These are phyloP conservation scores for Capniomyces stellatus DNA, from an alignment of 371 early-diverging fungal genomes.

Conservation along the genomic window DNA sequence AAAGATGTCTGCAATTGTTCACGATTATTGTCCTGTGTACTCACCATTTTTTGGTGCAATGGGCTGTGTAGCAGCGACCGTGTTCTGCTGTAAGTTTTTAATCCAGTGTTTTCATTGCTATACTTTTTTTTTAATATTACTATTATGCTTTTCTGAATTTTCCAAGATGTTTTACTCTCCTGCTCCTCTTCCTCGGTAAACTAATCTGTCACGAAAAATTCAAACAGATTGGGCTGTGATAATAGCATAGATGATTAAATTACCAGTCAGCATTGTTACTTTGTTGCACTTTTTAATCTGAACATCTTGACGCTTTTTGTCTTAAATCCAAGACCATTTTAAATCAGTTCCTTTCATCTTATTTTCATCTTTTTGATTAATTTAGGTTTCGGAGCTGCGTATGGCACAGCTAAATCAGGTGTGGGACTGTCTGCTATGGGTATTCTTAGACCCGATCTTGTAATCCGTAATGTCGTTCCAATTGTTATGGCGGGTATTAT, in stretches of 20 bases:
- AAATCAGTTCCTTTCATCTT: neutral
- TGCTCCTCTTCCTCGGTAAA: neutral
- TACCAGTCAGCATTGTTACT: too few species aligned
- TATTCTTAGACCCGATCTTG: constrained; percentile 69
- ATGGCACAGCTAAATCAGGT: constrained; percentile 83
- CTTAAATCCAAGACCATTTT: neutral
- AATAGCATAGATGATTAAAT: too few species aligned
- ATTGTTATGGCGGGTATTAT: constrained; percentile 92
- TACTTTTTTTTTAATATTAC: neutral
- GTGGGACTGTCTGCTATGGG: constrained; percentile 78
- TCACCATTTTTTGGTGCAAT: constrained; percentile 94
- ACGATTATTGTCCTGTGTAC: constrained; percentile 71
- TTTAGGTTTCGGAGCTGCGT: constrained; percentile 76
- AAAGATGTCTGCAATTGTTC: constrained; percentile 19
- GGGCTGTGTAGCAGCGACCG: constrained; percentile 88
- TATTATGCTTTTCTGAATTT: too few species aligned
- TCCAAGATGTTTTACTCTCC: too few species aligned
- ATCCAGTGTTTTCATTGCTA: too few species aligned
- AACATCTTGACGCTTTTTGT: neutral
- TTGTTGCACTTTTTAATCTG: neutral
- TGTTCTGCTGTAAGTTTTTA: constrained; percentile 77
- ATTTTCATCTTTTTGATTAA: too few species aligned
- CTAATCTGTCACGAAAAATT: neutral
- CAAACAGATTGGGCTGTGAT: too few species aligned
- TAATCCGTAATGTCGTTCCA: constrained; percentile 67